phyloP scores from a whole-genome alignment of 768 basidiomycete genomes.

The Calocybe gangraenosa region DNA sequence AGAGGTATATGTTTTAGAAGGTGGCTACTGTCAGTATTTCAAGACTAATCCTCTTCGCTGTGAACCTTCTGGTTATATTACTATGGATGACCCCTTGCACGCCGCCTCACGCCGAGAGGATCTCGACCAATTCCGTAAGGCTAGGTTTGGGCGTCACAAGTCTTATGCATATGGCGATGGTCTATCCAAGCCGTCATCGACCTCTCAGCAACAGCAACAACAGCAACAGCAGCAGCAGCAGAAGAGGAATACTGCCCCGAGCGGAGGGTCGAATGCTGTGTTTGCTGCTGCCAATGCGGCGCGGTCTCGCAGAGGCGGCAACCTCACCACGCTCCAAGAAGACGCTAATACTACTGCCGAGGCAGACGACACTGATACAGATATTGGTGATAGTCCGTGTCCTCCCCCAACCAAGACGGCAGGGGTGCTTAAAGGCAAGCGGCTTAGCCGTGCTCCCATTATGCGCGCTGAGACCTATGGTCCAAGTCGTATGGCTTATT shows the following conservation, averaged over 20 bases:
- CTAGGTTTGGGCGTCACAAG: conserved; percentile 83
- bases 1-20: conserved; percentile 95
- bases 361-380: conserved; percentile 72
- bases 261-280: conserved; percentile 42
- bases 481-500: conserved; percentile 52
- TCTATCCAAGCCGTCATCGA: conserved; percentile 33
- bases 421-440: conserved; percentile 51
- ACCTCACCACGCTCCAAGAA: conserved; percentile 61
- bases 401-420: conserved; percentile 66
- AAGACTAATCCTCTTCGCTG: conserved; percentile 66
- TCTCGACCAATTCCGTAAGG: conserved; percentile 87
- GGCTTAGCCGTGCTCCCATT: conserved; percentile 44
- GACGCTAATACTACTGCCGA: conserved; percentile 58
- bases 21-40: conserved; percentile 91
- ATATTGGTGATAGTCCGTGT: conserved; percentile 85
- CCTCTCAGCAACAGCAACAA: conserved; percentile 32
- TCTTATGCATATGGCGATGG: conserved; percentile 92
- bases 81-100: conserved; percentile 93
- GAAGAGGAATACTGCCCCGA: conserved; percentile 68
- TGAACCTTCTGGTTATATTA: conserved; percentile 78
- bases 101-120: conserved; percentile 78
- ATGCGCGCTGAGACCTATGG: conserved; percentile 68
- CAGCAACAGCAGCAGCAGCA: conserved; percentile 14
- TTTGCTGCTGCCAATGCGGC: conserved; percentile 72
- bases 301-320: conserved; percentile 54